phyloP scores from a whole-genome alignment of 371 early-diverging fungal species.

The Mortierella sp. region DNA sequence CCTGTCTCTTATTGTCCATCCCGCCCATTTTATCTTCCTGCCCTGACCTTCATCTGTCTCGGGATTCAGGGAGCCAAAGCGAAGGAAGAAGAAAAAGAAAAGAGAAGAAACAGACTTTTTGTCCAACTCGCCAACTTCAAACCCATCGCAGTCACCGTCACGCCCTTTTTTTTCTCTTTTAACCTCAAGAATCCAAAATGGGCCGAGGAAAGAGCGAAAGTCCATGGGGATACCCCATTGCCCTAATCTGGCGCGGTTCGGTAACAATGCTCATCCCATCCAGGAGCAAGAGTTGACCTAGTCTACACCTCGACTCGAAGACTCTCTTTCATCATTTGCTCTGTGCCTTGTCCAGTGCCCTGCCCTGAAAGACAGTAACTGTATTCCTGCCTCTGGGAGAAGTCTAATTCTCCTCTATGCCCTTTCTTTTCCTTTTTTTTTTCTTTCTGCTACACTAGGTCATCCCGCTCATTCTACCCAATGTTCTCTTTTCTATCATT shows the following conservation, averaged over 20 bases:
- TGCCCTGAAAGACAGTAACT: too few species aligned
- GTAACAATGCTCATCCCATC: constrained; percentile 11
- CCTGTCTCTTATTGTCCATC: too few species aligned
- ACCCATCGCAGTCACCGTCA: too few species aligned
- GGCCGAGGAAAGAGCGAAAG: constrained; percentile 16
- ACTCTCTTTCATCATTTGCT: not conserved
- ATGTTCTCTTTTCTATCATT: constrained; percentile 40
- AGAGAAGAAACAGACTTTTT: too few species aligned
- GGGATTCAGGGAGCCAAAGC: too few species aligned
- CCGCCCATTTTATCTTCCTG: too few species aligned
- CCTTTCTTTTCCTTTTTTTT: not conserved
- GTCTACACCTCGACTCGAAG: constrained; percentile 6
- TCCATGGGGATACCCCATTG: constrained; percentile 55
- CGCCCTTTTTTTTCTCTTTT: too few species aligned
- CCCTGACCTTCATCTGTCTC: too few species aligned
- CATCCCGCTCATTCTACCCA: constrained; percentile 47
- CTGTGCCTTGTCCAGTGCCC: too few species aligned
- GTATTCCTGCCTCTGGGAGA: not conserved
- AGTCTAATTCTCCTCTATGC: not conserved
- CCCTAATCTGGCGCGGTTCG: constrained; percentile 51
- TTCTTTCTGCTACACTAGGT: constrained; percentile 25
- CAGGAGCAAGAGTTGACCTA: not conserved
- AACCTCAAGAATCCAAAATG: too few species aligned
- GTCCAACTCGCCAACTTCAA: too few species aligned
- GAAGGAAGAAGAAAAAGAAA: too few species aligned